These are phyloP conservation scores for Leishmania amazonensis DNA, from an alignment of 208 protist genomes.

Conservation along the genomic window DNA sequence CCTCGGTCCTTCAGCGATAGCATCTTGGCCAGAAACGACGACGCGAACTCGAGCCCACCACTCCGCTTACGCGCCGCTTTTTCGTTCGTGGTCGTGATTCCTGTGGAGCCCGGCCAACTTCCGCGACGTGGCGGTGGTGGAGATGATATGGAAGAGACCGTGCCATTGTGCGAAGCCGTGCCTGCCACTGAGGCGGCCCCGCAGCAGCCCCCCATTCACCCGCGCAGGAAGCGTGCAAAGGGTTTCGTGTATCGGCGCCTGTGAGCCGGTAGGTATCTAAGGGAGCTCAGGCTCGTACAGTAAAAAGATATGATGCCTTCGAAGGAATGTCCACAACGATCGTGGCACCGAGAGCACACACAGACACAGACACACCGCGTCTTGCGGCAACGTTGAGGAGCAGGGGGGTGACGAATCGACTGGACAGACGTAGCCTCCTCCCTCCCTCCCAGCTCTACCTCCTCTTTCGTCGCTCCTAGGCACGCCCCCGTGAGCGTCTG, in stretches of 20 bases:
- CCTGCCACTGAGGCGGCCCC: neutral
- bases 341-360: neutral
- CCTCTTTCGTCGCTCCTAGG: neutral
- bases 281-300: too few relatives aligned
- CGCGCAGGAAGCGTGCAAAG: neutral
- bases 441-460: neutral
- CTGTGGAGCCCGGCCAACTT: neutral
- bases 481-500: neutral
- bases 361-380: neutral
- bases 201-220: constrained; percentile 27
- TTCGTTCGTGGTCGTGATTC: neutral
- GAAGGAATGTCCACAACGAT: neutral
- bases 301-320: too few relatives aligned
- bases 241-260: neutral
- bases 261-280: neutral
- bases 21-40: neutral
- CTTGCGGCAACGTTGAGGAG: neutral
- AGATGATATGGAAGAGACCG: neutral
- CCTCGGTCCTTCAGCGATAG: too few relatives aligned
- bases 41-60: neutral
- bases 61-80: neutral
- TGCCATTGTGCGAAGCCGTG: neutral
- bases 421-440: too few relatives aligned
- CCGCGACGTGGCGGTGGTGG: neutral
- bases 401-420: neutral